Evolutionary conservation across 495 filamentous ascomycete species (phyloP), one percentile per base, ranked within the genome.

Genomic region (Daldinia loculata): DNA sequence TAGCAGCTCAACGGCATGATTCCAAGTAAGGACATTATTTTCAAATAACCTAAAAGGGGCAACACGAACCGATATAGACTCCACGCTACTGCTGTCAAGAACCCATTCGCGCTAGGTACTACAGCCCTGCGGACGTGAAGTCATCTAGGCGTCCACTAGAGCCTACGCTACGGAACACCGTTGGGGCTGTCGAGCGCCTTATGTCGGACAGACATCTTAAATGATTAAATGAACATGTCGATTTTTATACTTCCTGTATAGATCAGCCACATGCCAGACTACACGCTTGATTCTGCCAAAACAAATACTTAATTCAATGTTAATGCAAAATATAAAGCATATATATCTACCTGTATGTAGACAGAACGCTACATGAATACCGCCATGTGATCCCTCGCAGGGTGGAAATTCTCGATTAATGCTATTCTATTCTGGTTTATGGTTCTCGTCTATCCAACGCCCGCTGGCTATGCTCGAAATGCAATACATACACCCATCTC

Each of bases 361-460:
- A 6, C 27, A 29, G 27, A 29, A 29, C 27, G 27, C 5, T 32
- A 32, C 8, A 32, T 11, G 2, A 3, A 32, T 11, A 32, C 30
- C 30, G 30, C 32, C 9, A 34, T 34, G 2, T 34, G 32, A 34
- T 11, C 3, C 9, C 2, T 34, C 32, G 32, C 8, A 34, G 9
- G 30, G 8, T 9, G 3, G 4, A 48, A 48, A 12, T 11, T 0
- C 2, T 48, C 4, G 11, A 48, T 22, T 48, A 12, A 24, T 11
- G 17, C 4, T 48, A 5, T 11, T 48, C 43, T 48, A 48, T 48
- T 48, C 19, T 48, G 3, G 17, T 6, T 48, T 3, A 48, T 48
- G 43, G 7, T 48, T 24, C 5, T 41, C 5, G 26, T 53, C 50
- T 53, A 53, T 55, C 52, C 36, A 63, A 69, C 29, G 59, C 66